Evolutionary conservation across 192 early-diverging fungal species (phyloP).

Genomic region (Ambispora gerdemannii): DNA sequence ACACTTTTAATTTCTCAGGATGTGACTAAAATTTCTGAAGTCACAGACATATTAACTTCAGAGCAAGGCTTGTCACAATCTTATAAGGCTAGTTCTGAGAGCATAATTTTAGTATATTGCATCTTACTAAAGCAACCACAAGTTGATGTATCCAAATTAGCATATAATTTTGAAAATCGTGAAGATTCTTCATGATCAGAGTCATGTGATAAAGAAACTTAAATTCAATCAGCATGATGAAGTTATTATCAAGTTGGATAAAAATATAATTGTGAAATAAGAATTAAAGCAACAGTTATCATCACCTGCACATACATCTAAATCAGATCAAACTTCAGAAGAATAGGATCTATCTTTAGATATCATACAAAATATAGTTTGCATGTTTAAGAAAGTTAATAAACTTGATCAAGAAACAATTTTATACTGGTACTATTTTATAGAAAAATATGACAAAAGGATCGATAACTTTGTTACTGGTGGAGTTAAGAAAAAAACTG

Average conservation of each 20-base stretch:
- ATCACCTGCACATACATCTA: constrained; percentile 18
- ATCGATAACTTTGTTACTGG: not conserved
- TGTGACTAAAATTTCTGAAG: too few species aligned
- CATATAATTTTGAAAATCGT: not conserved
- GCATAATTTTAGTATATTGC: too few species aligned
- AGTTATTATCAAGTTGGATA: not conserved
- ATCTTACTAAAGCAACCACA: not conserved
- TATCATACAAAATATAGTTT: constrained; percentile 7
- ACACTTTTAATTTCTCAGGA: not conserved
- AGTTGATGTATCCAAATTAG: constrained; percentile 21
- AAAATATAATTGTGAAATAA: not conserved
- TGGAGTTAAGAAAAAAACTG: not conserved
- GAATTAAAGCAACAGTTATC: constrained; percentile 4
- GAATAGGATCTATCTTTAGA: not conserved
- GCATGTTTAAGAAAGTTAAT: too few species aligned
- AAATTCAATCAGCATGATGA: not conserved
- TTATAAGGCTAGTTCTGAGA: not conserved
- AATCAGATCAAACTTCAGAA: not conserved
- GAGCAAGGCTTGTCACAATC: not conserved
- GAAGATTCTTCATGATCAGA: constrained; percentile 1
- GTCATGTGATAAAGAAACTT: constrained; percentile 11
- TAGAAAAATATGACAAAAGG: constrained; percentile 3
- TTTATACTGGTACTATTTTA: not conserved
- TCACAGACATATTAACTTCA: too few species aligned
- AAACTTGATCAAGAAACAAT: too few species aligned